These are phyloP conservation scores for Adansonia rubrostipa DNA, from an alignment of 441 rosid species.

Conservation along the genomic window DNA sequence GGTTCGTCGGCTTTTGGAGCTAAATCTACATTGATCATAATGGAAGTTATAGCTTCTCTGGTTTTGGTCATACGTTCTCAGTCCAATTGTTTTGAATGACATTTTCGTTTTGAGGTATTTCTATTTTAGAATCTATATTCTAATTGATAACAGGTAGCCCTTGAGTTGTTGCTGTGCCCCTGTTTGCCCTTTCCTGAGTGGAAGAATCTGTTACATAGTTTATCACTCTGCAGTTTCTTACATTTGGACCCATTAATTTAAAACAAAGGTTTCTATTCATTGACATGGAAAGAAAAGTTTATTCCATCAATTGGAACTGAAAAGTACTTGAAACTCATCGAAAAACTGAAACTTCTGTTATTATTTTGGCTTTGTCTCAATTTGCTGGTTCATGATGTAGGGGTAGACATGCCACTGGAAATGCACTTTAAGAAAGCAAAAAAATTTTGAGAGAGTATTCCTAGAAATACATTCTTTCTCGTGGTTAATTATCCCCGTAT, in stretches of 20 bases:
- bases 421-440: background rate
- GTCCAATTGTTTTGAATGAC: constrained; percentile 18
- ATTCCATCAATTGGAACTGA: background rate
- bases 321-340: background rate
- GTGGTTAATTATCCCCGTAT: background rate
- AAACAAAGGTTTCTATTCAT: background rate
- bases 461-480: background rate
- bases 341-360: background rate
- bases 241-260: background rate
- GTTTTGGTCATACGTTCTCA: constrained; percentile 70
- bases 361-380: background rate
- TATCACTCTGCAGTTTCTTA: background rate
- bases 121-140: background rate
- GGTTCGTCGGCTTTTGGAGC: constrained; percentile 69
- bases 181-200: background rate
- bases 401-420: background rate
- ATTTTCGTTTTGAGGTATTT: constrained; percentile 8
- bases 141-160: background rate
- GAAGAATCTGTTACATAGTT: background rate
- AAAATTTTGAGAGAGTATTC: background rate
- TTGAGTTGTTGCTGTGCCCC: background rate
- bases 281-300: background rate
- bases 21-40: constrained; percentile 74
- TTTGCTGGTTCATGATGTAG: background rate
- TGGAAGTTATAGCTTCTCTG: constrained; percentile 84